Base-by-base conservation (phyloP, 306 rosid genomes). In the Vigna radiata region DNA sequence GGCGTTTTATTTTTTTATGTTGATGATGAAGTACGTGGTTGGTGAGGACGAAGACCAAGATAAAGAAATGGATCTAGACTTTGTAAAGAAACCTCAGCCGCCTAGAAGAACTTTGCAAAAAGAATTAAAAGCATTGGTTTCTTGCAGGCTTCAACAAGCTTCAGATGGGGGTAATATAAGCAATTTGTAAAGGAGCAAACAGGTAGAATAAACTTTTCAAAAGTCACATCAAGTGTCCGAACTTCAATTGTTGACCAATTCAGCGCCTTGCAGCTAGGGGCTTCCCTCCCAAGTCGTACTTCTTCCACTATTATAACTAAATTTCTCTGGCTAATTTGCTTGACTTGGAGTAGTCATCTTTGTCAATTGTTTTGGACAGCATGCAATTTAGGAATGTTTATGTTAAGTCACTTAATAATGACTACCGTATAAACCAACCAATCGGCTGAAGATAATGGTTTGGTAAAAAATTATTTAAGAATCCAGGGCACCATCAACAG, bases 61-160 rank as follows among this genome's bases (percentile, higher is more conserved):
- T 15, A 64, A 65, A 44, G 15, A 25, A 36, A 21, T 37, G 31
- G 77, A 8, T 65, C 76, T 8, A n/a, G 56, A 23, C 3, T 23
- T 53, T 31, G 49, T n/a, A 1, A 65, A 31, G 82, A 76, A 41
- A 70, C 69, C 78, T 88, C 41, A 76, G 75, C 64, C 17, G 48
- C 67, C 67, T 77, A 31, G 41, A 65, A 25, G 66, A 13, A 69
- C 19, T 46, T 58, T 44, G 62, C 49, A 15, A 19, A 48, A 83
- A 76, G 73, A 23, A 62, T 13, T 21, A 7, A 41, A 70, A 23
- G 52, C 27, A 41, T 63, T 50, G 62, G 73, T 54, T 77, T 49
- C 60, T 83, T 77, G 65, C 16, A 59, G 68, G 31, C 59, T 69
- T 76, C n/a, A 70, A 54, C 50, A 63, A 74, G 25, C 48, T 44